Base-by-base conservation (phyloP, 345 rosid genomes). In the Psidium guajava region DNA sequence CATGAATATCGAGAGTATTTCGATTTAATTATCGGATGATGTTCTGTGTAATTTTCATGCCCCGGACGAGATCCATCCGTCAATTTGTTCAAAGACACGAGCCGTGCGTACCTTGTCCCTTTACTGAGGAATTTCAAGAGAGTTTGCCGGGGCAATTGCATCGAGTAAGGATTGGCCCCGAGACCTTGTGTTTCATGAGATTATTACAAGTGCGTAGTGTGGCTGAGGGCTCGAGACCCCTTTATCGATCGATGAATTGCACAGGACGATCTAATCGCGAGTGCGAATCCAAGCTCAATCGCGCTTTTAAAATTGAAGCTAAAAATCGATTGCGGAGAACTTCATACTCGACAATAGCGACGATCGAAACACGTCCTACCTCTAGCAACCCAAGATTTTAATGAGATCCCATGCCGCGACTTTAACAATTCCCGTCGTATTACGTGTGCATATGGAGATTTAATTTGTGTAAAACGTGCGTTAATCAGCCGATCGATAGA, bases 391-490 rank as follows among this genome's bases (percentile, higher is more conserved):
- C 1, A 0, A n/a, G 32, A 58, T 58, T 58, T 58, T 12, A 12
- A n/a, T n/a, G 20, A 40, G 18, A 58, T 58, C 0, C 1, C 8
- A 5, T 28, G 5, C 1, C 4, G 18, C 2, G 21, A 14, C 21
- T 28, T 59, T 28, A 59, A 6, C 20, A 59, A 14, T 59, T 8
- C 15, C 9, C 54, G 2, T 3, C 11, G 0, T 0, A 1, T 4
- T 4, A 0, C 42, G 6, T 28, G 74, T 28, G 2, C 21, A 28
- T 18, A 28, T 2, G 0, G 74, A 28, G 74, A 28, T 28, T 61
- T 28, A 0, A 28, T 28, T 61, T 7, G 8, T 15, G 21, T 10
- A 15, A 20, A 7, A 9, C 40, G 1, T 0, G 0, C 8, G 22
- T 64, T 18, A 28, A 61, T 14, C 10, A 59, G 9, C 20, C 5